Conservation (phyloP, 352 stramenopile species). For the Blastocystis sp. region DNA sequence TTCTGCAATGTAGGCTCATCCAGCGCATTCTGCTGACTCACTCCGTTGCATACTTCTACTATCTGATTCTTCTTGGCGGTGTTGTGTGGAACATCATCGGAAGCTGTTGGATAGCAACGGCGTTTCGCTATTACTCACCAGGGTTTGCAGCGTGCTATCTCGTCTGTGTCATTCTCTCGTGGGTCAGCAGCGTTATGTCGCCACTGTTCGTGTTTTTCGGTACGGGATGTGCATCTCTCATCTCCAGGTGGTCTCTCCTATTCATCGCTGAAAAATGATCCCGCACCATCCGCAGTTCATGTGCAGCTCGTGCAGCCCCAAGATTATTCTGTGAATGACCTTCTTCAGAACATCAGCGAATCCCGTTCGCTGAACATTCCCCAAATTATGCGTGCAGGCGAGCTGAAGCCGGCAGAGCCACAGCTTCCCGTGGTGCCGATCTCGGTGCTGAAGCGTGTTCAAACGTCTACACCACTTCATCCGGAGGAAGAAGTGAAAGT, state of each 20-base stretch:
- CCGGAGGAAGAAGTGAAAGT: not conserved
- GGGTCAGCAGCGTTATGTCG: not conserved
- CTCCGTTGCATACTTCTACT: slow-evolving; percentile 33
- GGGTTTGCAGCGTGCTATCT: slow-evolving; percentile 29
- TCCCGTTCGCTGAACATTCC: not conserved
- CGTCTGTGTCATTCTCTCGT: slow-evolving; percentile 35
- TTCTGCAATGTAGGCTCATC: not conserved
- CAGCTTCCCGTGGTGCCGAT: not conserved
- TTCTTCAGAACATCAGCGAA: not conserved
- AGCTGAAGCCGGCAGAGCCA: not conserved
- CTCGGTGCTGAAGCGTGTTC: not conserved
- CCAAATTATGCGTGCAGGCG: not conserved
- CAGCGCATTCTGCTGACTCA: not conserved
- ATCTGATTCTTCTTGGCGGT: slow-evolving; percentile 25
- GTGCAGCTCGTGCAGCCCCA: too few species aligned
- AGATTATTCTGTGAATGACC: too few species aligned
- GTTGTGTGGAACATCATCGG: slow-evolving; percentile 46
- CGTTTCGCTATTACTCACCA: not conserved
- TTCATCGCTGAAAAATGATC: not conserved
- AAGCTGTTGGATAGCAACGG: slow-evolving; percentile 28
- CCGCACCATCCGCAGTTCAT: too few species aligned
- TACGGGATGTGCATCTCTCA: not conserved
- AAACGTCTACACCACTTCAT: too few species aligned
- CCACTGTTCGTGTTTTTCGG: slow-evolving; percentile 23
- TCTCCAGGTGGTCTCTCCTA: slow-evolving; percentile 3